These are phyloP conservation scores for Cercospora brassicicola DNA, from an alignment of 2,329 filamentous ascomycete species.

Conservation along the genomic window DNA sequence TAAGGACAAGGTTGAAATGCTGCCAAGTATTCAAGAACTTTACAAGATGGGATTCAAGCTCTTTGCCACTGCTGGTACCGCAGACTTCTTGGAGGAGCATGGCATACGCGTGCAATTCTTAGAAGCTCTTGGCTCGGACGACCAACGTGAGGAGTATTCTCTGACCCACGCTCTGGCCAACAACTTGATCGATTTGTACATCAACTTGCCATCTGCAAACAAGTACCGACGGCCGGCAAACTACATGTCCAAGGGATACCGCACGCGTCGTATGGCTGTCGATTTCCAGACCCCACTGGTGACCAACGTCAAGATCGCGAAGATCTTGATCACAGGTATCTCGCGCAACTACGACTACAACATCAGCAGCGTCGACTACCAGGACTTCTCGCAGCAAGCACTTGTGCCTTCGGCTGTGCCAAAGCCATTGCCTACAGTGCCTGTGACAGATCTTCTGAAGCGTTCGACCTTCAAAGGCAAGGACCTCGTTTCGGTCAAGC, in stretches of 20 bases:
- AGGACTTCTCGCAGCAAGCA: conserved; percentile 65
- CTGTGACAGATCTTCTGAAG: conserved; percentile 70
- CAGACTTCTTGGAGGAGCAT: conserved; percentile 93
- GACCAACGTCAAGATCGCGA: conserved; percentile 98
- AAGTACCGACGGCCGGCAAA: conserved; percentile 93
- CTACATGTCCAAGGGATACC: conserved; percentile 98
- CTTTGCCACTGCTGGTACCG: conserved; percentile 93
- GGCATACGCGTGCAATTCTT: conserved; percentile 90
- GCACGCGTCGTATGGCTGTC: conserved; percentile 94
- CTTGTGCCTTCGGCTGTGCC: conserved; percentile 34
- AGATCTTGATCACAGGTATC: conserved; percentile 93
- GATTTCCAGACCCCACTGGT: conserved; percentile 96
- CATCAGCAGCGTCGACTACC: conserved; percentile 81
- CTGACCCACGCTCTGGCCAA: conserved; percentile 94
- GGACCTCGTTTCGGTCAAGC: conserved; percentile 86
- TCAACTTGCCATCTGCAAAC: conserved; percentile 98
- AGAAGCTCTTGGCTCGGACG: conserved; percentile 76
- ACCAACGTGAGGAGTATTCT: conserved; percentile 93
- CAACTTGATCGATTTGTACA: conserved; percentile 97
- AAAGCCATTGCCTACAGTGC: conserved; percentile 53
- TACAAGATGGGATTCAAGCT: conserved; percentile 91
- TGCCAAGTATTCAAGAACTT: conserved; percentile 86
- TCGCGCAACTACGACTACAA: conserved; percentile 83
- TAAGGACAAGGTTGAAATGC: conserved; percentile 97
- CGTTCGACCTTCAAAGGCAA: conserved; percentile 84